Evolutionary conservation across 176 grass and related monocot species (phyloP).

Genomic region (Aegilops speltoides): DNA sequence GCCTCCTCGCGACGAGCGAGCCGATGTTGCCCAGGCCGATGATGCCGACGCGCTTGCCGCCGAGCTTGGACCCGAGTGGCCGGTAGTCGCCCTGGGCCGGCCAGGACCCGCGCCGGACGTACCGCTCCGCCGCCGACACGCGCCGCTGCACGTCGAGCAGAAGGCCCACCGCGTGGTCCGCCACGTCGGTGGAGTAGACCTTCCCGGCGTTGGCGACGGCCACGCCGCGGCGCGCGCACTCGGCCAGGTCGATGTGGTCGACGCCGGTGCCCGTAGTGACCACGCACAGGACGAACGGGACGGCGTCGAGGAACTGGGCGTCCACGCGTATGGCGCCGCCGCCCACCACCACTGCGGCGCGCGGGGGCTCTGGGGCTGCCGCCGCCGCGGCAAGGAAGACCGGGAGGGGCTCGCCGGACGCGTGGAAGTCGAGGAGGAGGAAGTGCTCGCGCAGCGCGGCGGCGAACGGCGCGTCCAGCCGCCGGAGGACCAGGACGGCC

Average conservation of each 20-base stretch:
- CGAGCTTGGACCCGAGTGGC: slow-evolving; percentile 46
- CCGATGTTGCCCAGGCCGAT: slow-evolving; percentile 39
- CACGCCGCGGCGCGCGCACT: slow-evolving; percentile 36
- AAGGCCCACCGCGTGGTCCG: slow-evolving; percentile 53
- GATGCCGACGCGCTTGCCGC: slow-evolving; percentile 34
- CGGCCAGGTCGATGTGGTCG: slow-evolving; percentile 43
- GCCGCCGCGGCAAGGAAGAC: slow-evolving; percentile 20
- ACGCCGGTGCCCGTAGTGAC: slow-evolving; percentile 25
- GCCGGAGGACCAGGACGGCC: slow-evolving; percentile 12
- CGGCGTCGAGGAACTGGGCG: slow-evolving; percentile 7
- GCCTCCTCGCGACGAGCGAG: slow-evolving; percentile 42
- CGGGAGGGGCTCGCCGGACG: neutral
- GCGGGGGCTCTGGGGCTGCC: neutral
- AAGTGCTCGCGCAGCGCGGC: neutral
- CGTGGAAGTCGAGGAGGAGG: slow-evolving; percentile 22
- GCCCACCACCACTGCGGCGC: neutral
- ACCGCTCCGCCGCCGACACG: slow-evolving; percentile 32
- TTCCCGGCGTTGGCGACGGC: slow-evolving; percentile 17
- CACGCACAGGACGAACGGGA: slow-evolving; percentile 21
- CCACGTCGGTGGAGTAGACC: slow-evolving; percentile 31
- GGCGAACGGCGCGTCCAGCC: neutral
- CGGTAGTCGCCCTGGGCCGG: slow-evolving; percentile 21
- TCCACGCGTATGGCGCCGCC: neutral
- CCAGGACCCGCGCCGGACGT: slow-evolving; percentile 36
- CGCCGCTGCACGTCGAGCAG: slow-evolving; percentile 40